Base-by-base conservation (phyloP, 352 stramenopile genomes). In the Hyaloperonospora brassicae region DNA sequence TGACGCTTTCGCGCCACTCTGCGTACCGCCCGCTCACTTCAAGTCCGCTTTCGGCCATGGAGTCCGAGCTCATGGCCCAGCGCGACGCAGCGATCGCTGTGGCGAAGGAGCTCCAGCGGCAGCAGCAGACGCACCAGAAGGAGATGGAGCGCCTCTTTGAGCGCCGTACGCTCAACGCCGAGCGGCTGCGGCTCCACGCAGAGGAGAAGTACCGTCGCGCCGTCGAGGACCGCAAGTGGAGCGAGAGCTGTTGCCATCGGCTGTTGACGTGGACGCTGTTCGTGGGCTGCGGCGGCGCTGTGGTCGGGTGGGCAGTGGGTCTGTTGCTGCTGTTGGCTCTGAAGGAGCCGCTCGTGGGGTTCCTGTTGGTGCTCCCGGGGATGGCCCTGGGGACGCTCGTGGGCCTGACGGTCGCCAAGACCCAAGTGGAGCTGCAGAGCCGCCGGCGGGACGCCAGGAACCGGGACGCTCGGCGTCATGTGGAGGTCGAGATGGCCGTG, bases 21-120 rank as follows among this genome's bases (percentile, higher is more conserved):
- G 27, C 27, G 17, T 17, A 34, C 27, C 8, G 27, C 27, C 4
- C 27, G 8, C 4, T 9, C 27, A 34, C 8, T 9, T 4, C 27
- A 34, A 34, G 27, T 34, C 27, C 8, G 4, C 4, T 34, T 8
- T 34, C 27, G 4, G 14, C 73, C 54, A 71, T 89, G 79, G 79
- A 89, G 47, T 76, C 86, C 50, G 79, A 89, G 61, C 62, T 89
- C 22, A 70, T 78, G 25, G 79, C 79, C 36, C 79, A 89, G 73
- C 76, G 79, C 35, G 79, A 89, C 43, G 79, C 79, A 22, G 79
- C 79, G 31, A 84, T 89, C 52, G 79, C 79, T 46, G 79, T 89
- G 48, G 83, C 73, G 17, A 82, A 83, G 54, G 79, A 89, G 66
- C 66, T 89, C 22, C 79, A 87, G 63, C 64, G 70, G 12, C 72